A percentile compares a stretch with the other conserved stretches of the same genome.
Conservation (phyloP, 495 filamentous ascomycete genomes). For the Ramalina intermedia region DNA sequence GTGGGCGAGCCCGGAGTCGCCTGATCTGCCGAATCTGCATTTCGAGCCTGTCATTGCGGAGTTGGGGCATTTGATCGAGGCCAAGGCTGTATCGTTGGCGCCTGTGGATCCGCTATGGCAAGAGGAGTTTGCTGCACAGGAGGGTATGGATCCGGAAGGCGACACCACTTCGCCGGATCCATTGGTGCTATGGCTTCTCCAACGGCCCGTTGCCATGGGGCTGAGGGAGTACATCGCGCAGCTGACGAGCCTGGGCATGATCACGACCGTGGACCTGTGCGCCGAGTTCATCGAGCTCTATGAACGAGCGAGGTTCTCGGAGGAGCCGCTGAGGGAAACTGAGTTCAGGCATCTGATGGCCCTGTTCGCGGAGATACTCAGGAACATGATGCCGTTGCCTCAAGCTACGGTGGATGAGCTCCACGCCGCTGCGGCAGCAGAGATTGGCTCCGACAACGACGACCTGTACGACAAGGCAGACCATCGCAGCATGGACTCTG, state of each 20-base stretch:
- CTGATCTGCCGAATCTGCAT: constrained; percentile 62
- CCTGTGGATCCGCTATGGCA: constrained; percentile 39
- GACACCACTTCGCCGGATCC: constrained; percentile 33
- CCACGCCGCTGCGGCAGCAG: constrained; percentile 17
- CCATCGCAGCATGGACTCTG: constrained; percentile 2
- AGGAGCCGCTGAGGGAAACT: constrained; percentile 39
- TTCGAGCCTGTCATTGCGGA: constrained; percentile 73
- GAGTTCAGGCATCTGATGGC: constrained; percentile 77
- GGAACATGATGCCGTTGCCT: constrained; percentile 54
- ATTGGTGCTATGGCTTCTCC: constrained; percentile 53
- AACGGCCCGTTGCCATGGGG: constrained; percentile 57
- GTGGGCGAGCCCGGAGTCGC: constrained; percentile 67
- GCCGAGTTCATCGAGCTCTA: constrained; percentile 58
- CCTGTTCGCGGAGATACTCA: constrained; percentile 69
- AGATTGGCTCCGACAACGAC: not conserved
- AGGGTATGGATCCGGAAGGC: constrained; percentile 12
- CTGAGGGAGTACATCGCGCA: constrained; percentile 66
- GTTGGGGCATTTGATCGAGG: constrained; percentile 84
- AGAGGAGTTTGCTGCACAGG: not conserved
- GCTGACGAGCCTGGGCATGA: constrained; percentile 50
- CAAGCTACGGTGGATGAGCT: constrained; percentile 31
- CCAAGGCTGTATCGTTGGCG: constrained; percentile 73
- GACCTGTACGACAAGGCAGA: not conserved
- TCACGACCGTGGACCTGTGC: constrained; percentile 39
- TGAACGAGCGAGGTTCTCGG: constrained; percentile 72